These are phyloP conservation scores for Colletotrichum cuscutae DNA, from an alignment of 2,329 filamentous ascomycete species.

Conservation along the genomic window DNA sequence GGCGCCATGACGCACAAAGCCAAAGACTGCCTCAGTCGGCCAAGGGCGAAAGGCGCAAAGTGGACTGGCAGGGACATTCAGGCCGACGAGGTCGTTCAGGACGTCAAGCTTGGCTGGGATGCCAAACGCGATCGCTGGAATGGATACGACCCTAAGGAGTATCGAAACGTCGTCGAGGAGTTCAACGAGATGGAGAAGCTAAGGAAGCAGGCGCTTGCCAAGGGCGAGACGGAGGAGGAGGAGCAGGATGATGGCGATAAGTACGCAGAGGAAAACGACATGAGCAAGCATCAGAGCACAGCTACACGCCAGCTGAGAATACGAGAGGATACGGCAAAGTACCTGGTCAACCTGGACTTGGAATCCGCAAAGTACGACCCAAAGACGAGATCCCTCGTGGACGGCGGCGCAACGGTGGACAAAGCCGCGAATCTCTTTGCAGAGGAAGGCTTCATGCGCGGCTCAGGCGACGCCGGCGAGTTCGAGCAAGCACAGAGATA, in stretches of 20 bases:
- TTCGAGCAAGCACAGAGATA: conserved; percentile 91
- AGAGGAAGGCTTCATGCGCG: conserved; percentile 91
- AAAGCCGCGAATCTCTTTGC: conserved; percentile 85
- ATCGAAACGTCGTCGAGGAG: conserved; percentile 86
- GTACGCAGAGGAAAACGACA: conserved; percentile 95
- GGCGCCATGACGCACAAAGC: conserved; percentile 96
- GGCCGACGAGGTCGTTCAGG: conserved; percentile 87
- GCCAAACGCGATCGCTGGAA: conserved; percentile 98
- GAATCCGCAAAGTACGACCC: conserved; percentile 98
- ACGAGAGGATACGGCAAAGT: conserved; percentile 97
- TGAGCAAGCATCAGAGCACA: conserved; percentile 93
- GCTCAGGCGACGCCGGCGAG: conserved; percentile 89
- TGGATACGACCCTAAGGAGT: conserved; percentile 92
- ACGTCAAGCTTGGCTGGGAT: conserved; percentile 92
- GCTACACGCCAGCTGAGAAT: conserved; percentile 91
- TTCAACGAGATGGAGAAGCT: conserved; percentile 88
- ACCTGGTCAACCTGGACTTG: conserved; percentile 91
- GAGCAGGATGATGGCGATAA: conserved; percentile 71
- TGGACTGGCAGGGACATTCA: conserved; percentile 95
- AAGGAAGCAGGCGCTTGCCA: conserved; percentile 60
- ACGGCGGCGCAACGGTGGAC: conserved; percentile 83
- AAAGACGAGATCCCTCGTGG: conserved; percentile 91
- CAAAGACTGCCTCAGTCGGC: conserved; percentile 91
- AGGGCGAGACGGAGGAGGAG: conserved; percentile 59
- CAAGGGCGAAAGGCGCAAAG: conserved; percentile 87